Base-by-base conservation (phyloP, 2,329 filamentous ascomycete species). In the Phoma sp. region DNA sequence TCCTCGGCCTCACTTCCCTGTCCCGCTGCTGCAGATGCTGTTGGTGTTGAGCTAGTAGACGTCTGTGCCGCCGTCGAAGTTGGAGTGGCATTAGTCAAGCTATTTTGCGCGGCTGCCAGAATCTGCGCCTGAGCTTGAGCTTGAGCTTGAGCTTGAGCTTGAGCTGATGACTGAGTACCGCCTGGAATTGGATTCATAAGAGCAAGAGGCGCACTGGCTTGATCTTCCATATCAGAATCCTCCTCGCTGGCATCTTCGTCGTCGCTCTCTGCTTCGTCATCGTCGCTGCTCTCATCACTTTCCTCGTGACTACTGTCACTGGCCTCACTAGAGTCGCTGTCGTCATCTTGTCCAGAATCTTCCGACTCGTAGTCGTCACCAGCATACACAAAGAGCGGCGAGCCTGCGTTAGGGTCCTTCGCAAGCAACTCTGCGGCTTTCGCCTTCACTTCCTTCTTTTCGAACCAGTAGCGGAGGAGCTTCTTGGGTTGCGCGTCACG, bases 391-490 rank as follows among this genome's bases (percentile, higher is more conserved):
- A 58, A 46, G 5, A 37, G 36, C 18, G 62, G 55, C 23, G 46
- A 45, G 7, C 52, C 47, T 3, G 41, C 51, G n/a, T 41, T 42
- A 5, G 66, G 60, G 40, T 66, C 39, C 39, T 50, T 14, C 14
- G 51, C 50, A 8, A 36, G 41, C 4, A 55, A 18, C 25, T 60
- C 29, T 11, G 62, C 65, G 5, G 64, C 54, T 7, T 55, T 39
- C 48, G 61, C 49, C 29, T 59, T 60, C 37, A 67, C 38, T 22
- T 74, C 71, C 40, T 62, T 59, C 62, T 65, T 72, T 62, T 74
- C 72, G 52, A 75, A 73, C 71, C 71, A 75, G 37, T 64, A 58
- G 37, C 65, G 64, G 22, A 75, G 58, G 9, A 73, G 46, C 50
- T 64, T 62, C 49, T 67, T 61, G 5, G 69, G 60, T 50, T 62